Percentiles rank a stretch among this genome's conserved stretches.
Conservation (phyloP, 1,139 yeast genomes). For the Taphrina populina region DNA sequence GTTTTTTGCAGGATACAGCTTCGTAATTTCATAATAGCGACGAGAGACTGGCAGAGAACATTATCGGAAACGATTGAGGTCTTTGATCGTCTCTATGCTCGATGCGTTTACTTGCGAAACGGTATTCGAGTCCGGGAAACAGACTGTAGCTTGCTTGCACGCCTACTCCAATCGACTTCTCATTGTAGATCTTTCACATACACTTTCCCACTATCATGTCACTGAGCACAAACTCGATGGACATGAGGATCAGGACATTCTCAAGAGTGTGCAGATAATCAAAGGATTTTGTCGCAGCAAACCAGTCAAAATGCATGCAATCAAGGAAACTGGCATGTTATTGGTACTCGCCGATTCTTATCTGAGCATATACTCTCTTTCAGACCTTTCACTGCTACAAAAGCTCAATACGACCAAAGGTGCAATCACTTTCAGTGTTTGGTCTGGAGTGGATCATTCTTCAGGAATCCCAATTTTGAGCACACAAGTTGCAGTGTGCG, state of each 20-base stretch:
- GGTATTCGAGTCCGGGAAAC: conserved; percentile 4
- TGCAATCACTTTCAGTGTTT: conserved; percentile 44
- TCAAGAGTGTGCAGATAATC: conserved; percentile 33
- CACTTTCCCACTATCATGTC: conserved; percentile 26
- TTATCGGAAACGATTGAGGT: no score
- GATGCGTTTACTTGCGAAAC: conserved; percentile 27
- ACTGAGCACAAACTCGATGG: conserved; percentile 7
- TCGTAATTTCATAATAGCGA: no score
- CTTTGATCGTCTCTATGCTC: conserved; percentile 21
- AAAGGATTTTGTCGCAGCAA: conserved; percentile 39
- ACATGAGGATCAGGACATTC: background rate
- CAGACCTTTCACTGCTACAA: conserved; percentile 44
- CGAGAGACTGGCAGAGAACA: no score
- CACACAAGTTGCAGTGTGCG: conserved; percentile 46
- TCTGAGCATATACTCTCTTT: conserved; percentile 46
- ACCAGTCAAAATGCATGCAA: conserved; percentile 46
- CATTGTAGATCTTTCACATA: conserved; percentile 18
- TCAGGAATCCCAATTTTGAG: conserved; percentile 37
- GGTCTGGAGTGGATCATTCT: conserved; percentile 36
- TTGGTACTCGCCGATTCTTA: conserved; percentile 44
- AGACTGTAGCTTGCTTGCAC: conserved; percentile 3
- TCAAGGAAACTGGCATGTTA: conserved; percentile 45
- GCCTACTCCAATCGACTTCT: conserved; percentile 26
- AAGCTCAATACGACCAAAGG: conserved; percentile 46
- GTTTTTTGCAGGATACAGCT: no score